Evolutionary conservation across 192 early-diverging fungal species (phyloP), one percentile per base, ranked within the genome.

Genomic region (Coemansia sp.): DNA sequence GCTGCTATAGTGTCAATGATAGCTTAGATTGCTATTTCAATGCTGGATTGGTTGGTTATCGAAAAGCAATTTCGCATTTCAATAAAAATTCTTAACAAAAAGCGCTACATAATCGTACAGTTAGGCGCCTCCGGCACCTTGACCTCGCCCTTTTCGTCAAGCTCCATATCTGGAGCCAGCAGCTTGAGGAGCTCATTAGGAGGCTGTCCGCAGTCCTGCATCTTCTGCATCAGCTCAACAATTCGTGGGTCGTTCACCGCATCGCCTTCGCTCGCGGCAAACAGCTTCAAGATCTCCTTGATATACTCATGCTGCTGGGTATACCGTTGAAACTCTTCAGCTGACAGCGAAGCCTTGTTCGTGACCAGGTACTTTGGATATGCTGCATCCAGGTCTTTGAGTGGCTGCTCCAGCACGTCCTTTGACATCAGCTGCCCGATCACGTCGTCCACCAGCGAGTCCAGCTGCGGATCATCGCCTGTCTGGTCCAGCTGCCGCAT

Each of bases 191-290:
- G 82, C 54, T 88, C 93, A 38, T 88, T 83, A 5, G 97, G 97
- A 19, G 97, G 97, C 64, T 97, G 93, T 29, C 97, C 97, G 44
- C 84, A 87, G 33, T 94, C 92, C 87, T 99, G 95, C 91, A 99
- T 95, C 86, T 94, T 76, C 77, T 93, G 88, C 96, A 99, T 97
- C 54, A 99, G 83, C 47, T 93, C 90, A n/a, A 89, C 83, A 43
- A 98, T 85, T 56, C 89, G 89, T n/a, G 69, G 65, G 31, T 86
- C 89, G 44, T 89, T 88, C 60, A 81, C 86, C 40, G 81, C 58
- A 4, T 87, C 84, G 1, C 66, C 81, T n/a, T 48, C 28, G 23
- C 22, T 45, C 56, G 62, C 38, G 22, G 94, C 92, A 77, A 92
- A 99, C 43, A 91, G 82, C 21, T 57, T 72, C 31, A 97, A 80